Evolutionary conservation across 2,329 filamentous ascomycete species (phyloP).

Genomic region (Aspergillus transmontanensis): DNA sequence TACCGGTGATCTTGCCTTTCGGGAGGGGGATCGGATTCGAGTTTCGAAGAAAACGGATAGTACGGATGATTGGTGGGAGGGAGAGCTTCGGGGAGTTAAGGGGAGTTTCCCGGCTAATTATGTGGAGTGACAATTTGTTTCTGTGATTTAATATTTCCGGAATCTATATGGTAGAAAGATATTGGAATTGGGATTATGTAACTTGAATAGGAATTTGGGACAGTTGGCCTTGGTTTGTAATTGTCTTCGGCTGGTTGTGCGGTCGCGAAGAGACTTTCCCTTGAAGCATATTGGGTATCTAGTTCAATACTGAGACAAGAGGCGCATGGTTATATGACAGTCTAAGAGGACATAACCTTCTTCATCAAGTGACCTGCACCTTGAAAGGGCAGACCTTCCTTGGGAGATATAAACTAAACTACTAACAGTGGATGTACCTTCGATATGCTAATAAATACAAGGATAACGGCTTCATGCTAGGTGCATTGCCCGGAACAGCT

Average conservation of each 20-base stretch:
- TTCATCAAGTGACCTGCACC: background rate
- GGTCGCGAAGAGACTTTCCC: background rate
- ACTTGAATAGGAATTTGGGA: background rate
- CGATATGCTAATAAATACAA: background rate
- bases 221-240: background rate
- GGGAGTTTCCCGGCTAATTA: slow-evolving; percentile 86
- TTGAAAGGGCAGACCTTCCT: background rate
- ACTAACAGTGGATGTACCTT: background rate
- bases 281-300: no score
- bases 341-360: background rate
- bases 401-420: background rate
- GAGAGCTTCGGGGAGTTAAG: slow-evolving; percentile 67
- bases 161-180: background rate
- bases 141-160: background rate
- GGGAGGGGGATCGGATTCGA: slow-evolving; percentile 74
- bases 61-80: slow-evolving; percentile 86
- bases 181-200: background rate
- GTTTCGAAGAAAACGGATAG: slow-evolving; percentile 78
- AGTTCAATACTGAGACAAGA: background rate
- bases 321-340: background rate
- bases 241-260: background rate
- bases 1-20: slow-evolving; percentile 71
- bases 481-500: background rate
- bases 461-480: background rate
- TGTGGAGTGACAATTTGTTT: slow-evolving; percentile 52